Conservation (phyloP, 768 basidiomycete species). For the Guyanaporus albipodus region DNA sequence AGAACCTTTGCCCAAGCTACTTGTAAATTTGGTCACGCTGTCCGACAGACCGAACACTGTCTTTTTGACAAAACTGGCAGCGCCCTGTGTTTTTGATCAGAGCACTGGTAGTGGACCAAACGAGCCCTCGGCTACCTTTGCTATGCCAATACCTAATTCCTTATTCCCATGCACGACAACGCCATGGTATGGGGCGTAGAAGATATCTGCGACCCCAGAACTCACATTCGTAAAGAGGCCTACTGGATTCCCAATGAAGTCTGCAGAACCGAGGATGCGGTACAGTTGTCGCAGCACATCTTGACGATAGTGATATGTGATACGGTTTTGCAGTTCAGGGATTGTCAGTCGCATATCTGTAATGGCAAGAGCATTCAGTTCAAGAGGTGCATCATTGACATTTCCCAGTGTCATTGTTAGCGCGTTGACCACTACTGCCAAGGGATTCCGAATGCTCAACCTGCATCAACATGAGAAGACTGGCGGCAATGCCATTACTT, state of each 20-base stretch:
- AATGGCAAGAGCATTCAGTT: slow-evolving; percentile 90
- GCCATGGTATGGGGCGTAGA: slow-evolving; percentile 97
- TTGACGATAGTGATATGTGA: slow-evolving; percentile 89
- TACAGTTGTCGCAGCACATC: slow-evolving; percentile 93
- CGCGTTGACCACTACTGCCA: slow-evolving; percentile 91
- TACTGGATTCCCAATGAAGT: slow-evolving; percentile 94
- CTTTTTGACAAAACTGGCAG: slow-evolving; percentile 98
- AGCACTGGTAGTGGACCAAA: not conserved
- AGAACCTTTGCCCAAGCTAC: slow-evolving; percentile 94
- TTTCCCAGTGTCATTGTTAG: slow-evolving; percentile 97
- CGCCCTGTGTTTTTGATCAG: slow-evolving; percentile 57
- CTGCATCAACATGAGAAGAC: slow-evolving; percentile 32
- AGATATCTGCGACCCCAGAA: slow-evolving; percentile 96
- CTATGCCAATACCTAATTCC: slow-evolving; percentile 91
- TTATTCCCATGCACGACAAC: slow-evolving; percentile 95
- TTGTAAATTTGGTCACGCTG: slow-evolving; percentile 96
- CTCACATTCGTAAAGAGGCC: slow-evolving; percentile 98
- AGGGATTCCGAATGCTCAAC: slow-evolving; percentile 78
- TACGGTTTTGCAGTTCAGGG: slow-evolving; percentile 79
- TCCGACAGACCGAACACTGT: slow-evolving; percentile 96
- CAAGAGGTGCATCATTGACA: slow-evolving; percentile 91
- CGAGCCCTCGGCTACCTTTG: slow-evolving; percentile 54
- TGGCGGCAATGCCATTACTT: not conserved
- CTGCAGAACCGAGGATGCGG: slow-evolving; percentile 95
- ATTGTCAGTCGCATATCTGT: slow-evolving; percentile 89